phyloP scores from a whole-genome alignment of 345 rosid genomes.

The Raphanus raphanistrum region DNA sequence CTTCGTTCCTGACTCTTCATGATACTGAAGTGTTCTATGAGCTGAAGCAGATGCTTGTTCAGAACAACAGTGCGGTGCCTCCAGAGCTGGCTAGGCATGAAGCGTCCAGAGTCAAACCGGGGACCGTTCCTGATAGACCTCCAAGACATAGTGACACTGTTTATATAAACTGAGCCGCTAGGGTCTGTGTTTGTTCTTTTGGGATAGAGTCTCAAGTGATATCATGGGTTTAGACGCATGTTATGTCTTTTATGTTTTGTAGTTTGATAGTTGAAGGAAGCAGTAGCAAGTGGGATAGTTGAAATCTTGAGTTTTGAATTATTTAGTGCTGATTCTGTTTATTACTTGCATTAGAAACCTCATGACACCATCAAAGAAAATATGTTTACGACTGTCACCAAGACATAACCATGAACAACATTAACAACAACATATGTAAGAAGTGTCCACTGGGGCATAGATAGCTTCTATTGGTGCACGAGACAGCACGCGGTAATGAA shows the following conservation, averaged over 20 bases:
- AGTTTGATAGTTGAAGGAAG: constrained; percentile 8
- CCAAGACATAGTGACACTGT: constrained; percentile 89
- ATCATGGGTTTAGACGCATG: neutral
- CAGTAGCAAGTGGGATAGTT: constrained; percentile 8
- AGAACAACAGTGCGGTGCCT: constrained; percentile 87
- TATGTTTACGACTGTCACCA: neutral
- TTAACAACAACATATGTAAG: neutral
- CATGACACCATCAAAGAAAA: neutral
- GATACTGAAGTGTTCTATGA: constrained; percentile 90
- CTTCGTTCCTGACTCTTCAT: constrained; percentile 72
- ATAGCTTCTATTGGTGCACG: neutral
- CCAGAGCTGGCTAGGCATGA: constrained; percentile 90
- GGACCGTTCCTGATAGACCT: constrained; percentile 84
- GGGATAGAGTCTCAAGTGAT: constrained; percentile 13
- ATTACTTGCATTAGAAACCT: neutral
- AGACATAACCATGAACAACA: neutral
- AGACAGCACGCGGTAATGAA: constrained; percentile 23
- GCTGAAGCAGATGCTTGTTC: constrained; percentile 94
- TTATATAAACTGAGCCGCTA: constrained; percentile 57
- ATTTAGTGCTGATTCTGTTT: constrained; percentile 3
- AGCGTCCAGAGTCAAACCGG: constrained; percentile 91
- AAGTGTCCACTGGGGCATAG: neutral
- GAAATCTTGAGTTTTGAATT: constrained; percentile 2
- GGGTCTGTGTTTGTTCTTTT: constrained; percentile 21
- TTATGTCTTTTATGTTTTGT: constrained; percentile 17